These are phyloP conservation scores for Salix udensis DNA, from an alignment of 345 rosid genomes.

Conservation along the genomic window DNA sequence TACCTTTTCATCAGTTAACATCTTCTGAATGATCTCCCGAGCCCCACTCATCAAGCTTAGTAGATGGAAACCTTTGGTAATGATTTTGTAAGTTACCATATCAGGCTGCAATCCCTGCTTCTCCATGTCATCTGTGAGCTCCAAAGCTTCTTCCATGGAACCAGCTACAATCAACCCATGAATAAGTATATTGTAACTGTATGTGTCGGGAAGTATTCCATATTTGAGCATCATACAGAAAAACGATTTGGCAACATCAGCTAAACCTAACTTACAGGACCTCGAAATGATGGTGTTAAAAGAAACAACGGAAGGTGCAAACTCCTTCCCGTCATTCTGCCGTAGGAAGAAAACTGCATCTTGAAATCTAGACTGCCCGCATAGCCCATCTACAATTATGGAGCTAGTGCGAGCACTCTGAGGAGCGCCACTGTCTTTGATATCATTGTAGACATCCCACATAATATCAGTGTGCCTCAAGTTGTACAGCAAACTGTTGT, in stretches of 20 bases:
- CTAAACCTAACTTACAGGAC: conserved; percentile 63
- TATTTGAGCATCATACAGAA: conserved; percentile 64
- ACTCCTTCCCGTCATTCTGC: conserved; percentile 37
- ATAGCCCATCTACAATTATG: conserved; percentile 64
- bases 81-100: conserved; percentile 60
- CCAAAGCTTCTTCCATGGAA: conserved; percentile 65
- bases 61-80: conserved; percentile 56
- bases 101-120: conserved; percentile 64
- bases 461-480: conserved; percentile 54
- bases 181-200: conserved; percentile 76
- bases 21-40: conserved; percentile 39
- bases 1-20: conserved; percentile 43
- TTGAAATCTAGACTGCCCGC: conserved; percentile 53
- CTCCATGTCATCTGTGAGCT: conserved; percentile 52
- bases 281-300: conserved; percentile 68
- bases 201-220: conserved; percentile 63
- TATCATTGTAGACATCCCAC: conserved; percentile 59
- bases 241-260: conserved; percentile 59
- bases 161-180: conserved; percentile 68
- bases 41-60: conserved; percentile 49
- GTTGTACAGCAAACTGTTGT: conserved; percentile 60
- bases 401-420: conserved; percentile 52
- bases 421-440: conserved; percentile 32
- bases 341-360: conserved; percentile 55
- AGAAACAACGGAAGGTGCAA: conserved; percentile 59